phyloP scores from a whole-genome alignment of 139 green algal species.

The Marvania coccoides region DNA sequence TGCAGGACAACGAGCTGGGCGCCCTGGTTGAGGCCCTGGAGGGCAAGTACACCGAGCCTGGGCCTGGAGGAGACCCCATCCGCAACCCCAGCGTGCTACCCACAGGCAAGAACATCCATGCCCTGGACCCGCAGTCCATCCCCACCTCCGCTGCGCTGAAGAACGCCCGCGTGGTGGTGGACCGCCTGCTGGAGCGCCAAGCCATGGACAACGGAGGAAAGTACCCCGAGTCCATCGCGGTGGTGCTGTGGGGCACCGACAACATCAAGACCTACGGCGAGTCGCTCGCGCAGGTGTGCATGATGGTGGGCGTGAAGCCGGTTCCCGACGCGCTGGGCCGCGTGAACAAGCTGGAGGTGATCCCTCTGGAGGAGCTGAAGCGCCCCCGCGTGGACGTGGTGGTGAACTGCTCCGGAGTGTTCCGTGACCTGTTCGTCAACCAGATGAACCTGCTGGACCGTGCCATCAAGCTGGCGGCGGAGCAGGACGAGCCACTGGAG shows the following conservation, averaged over 20 bases:
- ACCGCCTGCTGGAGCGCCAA: constrained; percentile 92
- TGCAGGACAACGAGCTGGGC: constrained; percentile 98
- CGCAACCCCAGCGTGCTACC: constrained; percentile 95
- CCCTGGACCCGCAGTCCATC: constrained; percentile 96
- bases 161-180: constrained; percentile 76
- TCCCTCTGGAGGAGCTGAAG: constrained; percentile 94
- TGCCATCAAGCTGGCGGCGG: constrained; percentile 95
- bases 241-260: constrained; percentile 99
- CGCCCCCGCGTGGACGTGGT: constrained; percentile 95
- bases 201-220: constrained; percentile 77
- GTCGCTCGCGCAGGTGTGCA: constrained; percentile 85
- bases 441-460: constrained; percentile 97
- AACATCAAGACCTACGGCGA: constrained; percentile 99
- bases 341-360: constrained; percentile 99
- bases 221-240: constrained; percentile 94
- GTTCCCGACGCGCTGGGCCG: constrained; percentile 91
- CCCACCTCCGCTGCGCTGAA: constrained; percentile 79
- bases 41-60: constrained; percentile 89
- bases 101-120: constrained; percentile 99
- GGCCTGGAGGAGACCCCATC: constrained; percentile 97
- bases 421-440: constrained; percentile 99
- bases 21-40: constrained; percentile 76
- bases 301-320: constrained; percentile 90
- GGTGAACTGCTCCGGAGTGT: constrained; percentile 99
- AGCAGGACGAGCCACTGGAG: constrained; percentile 94